A percentile compares a stretch with the other conserved stretches of the same genome.
phyloP scores from a whole-genome alignment of 306 rosid genomes.

The Vigna trinervia region DNA sequence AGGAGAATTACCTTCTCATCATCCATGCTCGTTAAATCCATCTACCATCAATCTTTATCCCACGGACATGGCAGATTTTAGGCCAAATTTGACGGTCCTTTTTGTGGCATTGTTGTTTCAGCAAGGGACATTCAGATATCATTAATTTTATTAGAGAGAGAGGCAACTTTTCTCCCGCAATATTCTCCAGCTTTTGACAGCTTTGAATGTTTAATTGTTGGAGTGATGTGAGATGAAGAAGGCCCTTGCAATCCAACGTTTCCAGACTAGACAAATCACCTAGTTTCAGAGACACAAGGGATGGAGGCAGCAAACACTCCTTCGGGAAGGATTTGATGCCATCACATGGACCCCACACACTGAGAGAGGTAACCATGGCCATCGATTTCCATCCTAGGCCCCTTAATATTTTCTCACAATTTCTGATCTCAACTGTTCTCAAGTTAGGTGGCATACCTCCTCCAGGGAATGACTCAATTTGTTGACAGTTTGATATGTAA shows the following conservation, averaged over 20 bases:
- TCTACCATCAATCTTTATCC: background rate
- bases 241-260: background rate
- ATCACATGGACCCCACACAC: background rate
- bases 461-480: background rate
- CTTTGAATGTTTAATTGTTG: rapidly evolving
- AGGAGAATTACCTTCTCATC: background rate
- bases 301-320: background rate
- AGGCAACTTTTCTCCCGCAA: background rate
- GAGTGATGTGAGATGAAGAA: background rate
- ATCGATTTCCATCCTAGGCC: background rate
- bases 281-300: background rate
- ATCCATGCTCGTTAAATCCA: background rate
- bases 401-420: background rate
- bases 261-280: background rate
- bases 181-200: background rate
- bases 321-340: slow-evolving; percentile 9
- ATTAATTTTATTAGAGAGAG: background rate
- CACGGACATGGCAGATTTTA: background rate
- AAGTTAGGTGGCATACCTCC: background rate
- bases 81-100: background rate
- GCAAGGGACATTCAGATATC: background rate
- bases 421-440: background rate
- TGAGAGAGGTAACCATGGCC: background rate
- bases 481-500: background rate
- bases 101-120: background rate